These are phyloP conservation scores for Ilyonectria robusta DNA, from an alignment of 2,329 filamentous ascomycete species.

Conservation along the genomic window DNA sequence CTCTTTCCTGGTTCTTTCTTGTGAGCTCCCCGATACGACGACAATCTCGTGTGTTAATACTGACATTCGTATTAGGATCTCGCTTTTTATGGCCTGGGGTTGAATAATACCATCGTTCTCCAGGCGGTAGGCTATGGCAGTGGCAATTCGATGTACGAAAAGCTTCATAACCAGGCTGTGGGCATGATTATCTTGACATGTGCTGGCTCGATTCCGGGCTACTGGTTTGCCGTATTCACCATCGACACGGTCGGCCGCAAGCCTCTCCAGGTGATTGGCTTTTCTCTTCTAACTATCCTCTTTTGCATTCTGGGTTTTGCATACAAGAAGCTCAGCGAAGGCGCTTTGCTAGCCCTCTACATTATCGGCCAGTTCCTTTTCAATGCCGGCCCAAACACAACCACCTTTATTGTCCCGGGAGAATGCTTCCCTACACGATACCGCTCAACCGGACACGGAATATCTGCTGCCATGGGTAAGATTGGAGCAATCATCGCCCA, in stretches of 20 bases:
- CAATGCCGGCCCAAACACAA: conserved; percentile 76
- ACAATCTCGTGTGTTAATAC: background rate
- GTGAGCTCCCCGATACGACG: conserved; percentile 48
- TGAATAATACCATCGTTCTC: conserved; percentile 83
- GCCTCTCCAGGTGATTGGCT: conserved; percentile 78
- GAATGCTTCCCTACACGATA: conserved; percentile 77
- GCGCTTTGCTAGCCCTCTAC: conserved; percentile 72
- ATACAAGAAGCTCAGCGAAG: conserved; percentile 63
- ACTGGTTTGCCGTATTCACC: conserved; percentile 81
- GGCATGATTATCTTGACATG: conserved; percentile 84
- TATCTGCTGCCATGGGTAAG: conserved; percentile 77
- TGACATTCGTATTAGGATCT: conserved; percentile 64
- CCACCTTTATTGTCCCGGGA: conserved; percentile 75
- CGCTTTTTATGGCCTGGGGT: conserved; percentile 78
- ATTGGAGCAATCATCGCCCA: conserved; percentile 78
- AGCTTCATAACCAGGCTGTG: conserved; percentile 79
- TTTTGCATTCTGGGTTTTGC: conserved; percentile 75
- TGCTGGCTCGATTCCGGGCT: conserved; percentile 84
- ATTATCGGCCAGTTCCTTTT: conserved; percentile 77
- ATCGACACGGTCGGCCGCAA: conserved; percentile 85
- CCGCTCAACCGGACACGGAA: conserved; percentile 73
- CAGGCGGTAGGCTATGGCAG: conserved; percentile 79
- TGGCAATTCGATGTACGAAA: conserved; percentile 75
- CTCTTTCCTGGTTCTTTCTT: conserved; percentile 86
- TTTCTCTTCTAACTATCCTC: conserved; percentile 71